Base-by-base conservation (phyloP, 2,329 filamentous ascomycete genomes). In the Aspergillus brasiliensis region DNA sequence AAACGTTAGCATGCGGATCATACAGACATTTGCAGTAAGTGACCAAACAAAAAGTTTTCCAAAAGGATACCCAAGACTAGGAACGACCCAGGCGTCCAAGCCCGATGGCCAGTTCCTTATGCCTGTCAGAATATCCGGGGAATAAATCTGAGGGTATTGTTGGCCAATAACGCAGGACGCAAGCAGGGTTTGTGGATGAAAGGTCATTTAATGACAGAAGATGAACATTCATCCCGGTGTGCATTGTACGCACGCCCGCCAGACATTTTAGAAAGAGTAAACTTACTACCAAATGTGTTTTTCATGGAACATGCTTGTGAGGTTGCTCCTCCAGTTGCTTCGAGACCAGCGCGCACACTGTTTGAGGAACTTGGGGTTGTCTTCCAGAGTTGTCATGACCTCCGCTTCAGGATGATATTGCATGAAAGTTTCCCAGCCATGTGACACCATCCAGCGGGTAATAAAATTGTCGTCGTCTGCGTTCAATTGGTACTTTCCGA, bases 381-480 rank as follows among this genome's bases (percentile, higher is more conserved):
- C 91, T 77, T 97, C 94, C 42, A 98, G 83, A 3, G 93, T 97
- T 25, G 94, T 98, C 80, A 95, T 88, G 62, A 98, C 89, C 77
- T 96, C 91, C 70, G 91, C 96, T 73, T 96, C 91, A 51, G 85
- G 86, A 75, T 97, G 89, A 79, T 97, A 97, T 80, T 98, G 94
- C 76, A 97, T 91, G 83, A 91, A 94, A 21, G 93, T 97, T 80
- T 96, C 92, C 91, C 92, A 96, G 67, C 89, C 85, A 79, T 97
- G 90, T 65, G 88, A 91, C 67, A 97, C 93, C 71, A 98, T 85
- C 94, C 94, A 98, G 59, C 94, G 88, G 6, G 94, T 97, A 69
- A 98, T 91, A 79, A 97, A 98, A 79, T 98, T 98, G 82, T 98
- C 94, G 76, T 98, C 94, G 77, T 98, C 94, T 25, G 94, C 92